Evolutionary conservation across 192 early-diverging fungal genomes (phyloP).

Genomic region (Chytriomyces hyalinus): DNA sequence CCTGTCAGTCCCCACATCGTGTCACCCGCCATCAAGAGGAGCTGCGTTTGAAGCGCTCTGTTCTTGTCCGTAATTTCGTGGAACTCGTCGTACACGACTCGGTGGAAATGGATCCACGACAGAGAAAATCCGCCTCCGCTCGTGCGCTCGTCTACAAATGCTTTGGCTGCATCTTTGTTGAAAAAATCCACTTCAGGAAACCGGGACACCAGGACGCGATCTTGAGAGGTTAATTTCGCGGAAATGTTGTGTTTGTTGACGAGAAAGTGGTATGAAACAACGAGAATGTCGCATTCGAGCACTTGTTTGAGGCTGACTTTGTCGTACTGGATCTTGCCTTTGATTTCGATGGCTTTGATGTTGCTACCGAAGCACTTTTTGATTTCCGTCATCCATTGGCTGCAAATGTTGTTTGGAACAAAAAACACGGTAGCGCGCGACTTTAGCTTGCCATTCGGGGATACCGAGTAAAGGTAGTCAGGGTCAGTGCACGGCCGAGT

Average conservation of each 20-base stretch:
- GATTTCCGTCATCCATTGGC: constrained; percentile 34
- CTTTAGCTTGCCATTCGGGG: neutral
- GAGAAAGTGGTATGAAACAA: constrained; percentile 34
- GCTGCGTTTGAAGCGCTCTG: constrained; percentile 2
- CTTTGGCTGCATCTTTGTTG: neutral
- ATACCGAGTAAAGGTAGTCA: constrained; percentile 17
- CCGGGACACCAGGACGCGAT: neutral
- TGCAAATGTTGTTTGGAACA: constrained; percentile 26
- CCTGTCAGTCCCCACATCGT: constrained; percentile 37
- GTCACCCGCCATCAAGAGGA: constrained; percentile 12
- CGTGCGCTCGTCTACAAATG: constrained; percentile 13
- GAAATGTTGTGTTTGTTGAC: constrained; percentile 14
- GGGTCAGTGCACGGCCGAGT: constrained; percentile 5
- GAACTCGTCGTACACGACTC: constrained; percentile 36
- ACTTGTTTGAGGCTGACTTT: neutral
- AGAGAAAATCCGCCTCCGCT: constrained; percentile 9
- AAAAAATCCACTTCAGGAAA: neutral
- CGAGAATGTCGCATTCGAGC: constrained; percentile 13
- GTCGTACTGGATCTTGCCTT: constrained; percentile 22
- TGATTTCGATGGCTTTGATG: constrained; percentile 25
- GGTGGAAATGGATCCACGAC: constrained; percentile 37
- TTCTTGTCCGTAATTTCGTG: constrained; percentile 32
- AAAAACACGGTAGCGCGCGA: constrained; percentile 21
- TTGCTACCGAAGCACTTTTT: constrained; percentile 26
- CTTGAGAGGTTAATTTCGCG: neutral